Percentiles rank a stretch among this genome's conserved stretches.
Conservation (phyloP, 208 protist genomes). For the Trypanosoma platydactyli region DNA sequence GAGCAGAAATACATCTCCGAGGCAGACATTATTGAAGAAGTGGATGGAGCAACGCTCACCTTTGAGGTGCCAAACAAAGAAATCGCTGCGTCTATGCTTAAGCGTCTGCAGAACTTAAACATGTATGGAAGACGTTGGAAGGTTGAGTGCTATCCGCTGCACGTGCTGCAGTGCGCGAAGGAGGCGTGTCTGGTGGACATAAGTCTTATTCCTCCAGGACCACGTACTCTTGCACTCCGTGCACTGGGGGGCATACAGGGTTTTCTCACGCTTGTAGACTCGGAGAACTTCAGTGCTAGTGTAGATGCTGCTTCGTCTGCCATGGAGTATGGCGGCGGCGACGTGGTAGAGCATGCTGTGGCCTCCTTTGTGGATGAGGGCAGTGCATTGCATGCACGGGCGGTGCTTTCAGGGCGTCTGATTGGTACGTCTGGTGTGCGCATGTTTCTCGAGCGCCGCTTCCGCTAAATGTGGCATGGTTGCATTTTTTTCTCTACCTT, state of each 20-base stretch:
- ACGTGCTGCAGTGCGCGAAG: slow-evolving; percentile 29
- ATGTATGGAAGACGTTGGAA: slow-evolving; percentile 79
- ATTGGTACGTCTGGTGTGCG: slow-evolving; percentile 73
- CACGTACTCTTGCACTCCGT: slow-evolving; percentile 45
- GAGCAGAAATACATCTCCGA: slow-evolving; percentile 26
- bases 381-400: slow-evolving; percentile 74
- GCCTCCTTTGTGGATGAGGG: slow-evolving; percentile 85
- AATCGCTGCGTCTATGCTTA: slow-evolving; percentile 52
- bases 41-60: slow-evolving; percentile 67
- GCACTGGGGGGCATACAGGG: slow-evolving; percentile 64
- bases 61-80: slow-evolving; percentile 61
- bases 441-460: slow-evolving; percentile 70
- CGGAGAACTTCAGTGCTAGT: slow-evolving; percentile 10
- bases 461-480: neutral
- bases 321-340: neutral
- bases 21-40: slow-evolving; percentile 63
- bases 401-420: slow-evolving; percentile 75
- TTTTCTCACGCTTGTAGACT: slow-evolving; percentile 63
- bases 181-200: slow-evolving; percentile 75
- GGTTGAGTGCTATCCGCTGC: slow-evolving; percentile 59
- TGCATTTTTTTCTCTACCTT: neutral
- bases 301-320: neutral
- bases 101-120: slow-evolving; percentile 67
- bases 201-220: slow-evolving; percentile 49
- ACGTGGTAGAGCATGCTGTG: slow-evolving; percentile 26